Conservation (phyloP, 306 rosid species). For the Acacia acuminata region DNA sequence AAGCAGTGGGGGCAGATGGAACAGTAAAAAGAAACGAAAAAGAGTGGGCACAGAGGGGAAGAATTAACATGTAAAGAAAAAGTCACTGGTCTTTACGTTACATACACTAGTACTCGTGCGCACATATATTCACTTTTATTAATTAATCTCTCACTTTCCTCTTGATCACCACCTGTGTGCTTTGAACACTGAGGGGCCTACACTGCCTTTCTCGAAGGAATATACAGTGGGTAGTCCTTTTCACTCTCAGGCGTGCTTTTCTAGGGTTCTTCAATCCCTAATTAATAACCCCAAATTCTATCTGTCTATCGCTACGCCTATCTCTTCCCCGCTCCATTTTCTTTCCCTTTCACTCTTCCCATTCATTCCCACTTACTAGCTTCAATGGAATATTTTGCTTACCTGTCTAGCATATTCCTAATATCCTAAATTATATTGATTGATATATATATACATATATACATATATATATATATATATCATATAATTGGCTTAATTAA, state of each 20-base stretch:
- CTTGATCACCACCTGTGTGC: constrained; percentile 15
- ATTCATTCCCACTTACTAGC: constrained; percentile 33
- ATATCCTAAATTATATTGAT: too few species aligned
- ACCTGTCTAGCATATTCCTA: neutral
- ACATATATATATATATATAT: too few species aligned
- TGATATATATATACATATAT: too few species aligned
- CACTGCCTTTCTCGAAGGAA: constrained; percentile 88
- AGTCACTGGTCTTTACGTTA: constrained; percentile 62
- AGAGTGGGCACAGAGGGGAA: constrained; percentile 31
- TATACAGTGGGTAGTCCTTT: constrained; percentile 90
- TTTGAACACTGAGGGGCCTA: constrained; percentile 51
- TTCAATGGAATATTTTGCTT: neutral
- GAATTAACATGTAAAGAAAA: constrained; percentile 49
- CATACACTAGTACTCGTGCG: constrained; percentile 68
- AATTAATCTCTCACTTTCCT: neutral
- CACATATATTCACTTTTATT: constrained; percentile 38
- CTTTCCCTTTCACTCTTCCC: constrained; percentile 3
- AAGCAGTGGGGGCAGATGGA: constrained; percentile 33
- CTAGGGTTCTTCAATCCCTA: constrained; percentile 60
- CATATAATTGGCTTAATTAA: neutral
- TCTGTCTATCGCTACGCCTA: neutral
- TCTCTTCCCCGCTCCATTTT: constrained; percentile 20
- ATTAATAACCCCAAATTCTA: too few species aligned
- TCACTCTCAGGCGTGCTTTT: constrained; percentile 85
- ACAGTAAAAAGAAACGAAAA: constrained; percentile 28